Evolutionary conservation across 139 green algal species (phyloP), one percentile per base, ranked within the genome.

Genomic region (Coelastrella sp.): DNA sequence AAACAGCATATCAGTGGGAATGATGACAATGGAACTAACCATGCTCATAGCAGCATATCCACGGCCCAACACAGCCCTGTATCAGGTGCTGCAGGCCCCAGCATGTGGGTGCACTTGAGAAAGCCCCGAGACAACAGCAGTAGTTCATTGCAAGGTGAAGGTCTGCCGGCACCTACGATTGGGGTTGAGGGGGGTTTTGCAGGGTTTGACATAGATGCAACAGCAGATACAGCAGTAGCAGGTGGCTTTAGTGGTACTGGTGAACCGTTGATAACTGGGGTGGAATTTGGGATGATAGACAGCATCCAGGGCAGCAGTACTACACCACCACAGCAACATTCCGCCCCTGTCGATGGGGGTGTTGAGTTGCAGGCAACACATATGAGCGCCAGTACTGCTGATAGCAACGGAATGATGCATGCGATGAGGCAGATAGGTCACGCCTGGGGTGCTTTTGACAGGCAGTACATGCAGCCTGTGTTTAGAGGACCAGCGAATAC

Each of bases 401-500:
- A 4, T 58, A 8, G 47, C 56, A n/a, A 68, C 17, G 17, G 5
- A 56, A 76, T 22, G 59, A 20, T n/a, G n/a, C n/a, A 10, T 17
- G 79, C 57, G 11, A 89, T 92, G 64, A 73, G 60, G 58, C 81
- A 85, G 6, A 32, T 86, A 17, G 77, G 73, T 16, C 64, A 92
- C 19, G 66, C 82, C 80, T 96, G 94, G 94, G 85, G 84, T 64
- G 14, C 19, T 2, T 94, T 96, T 91, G 94, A 96, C 82, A 88
- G 85, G 19, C 60, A 85, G 11, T 89, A 90, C 13, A 94, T 96
- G 92, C 93, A 95, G 89, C 94, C 94, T 5, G 83, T 91, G 17
- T 96, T 96, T 93, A 93, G 94, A 0, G 94, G 94, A 4, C 92
- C 93, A 19, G 84, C 19, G 54, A 84, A 57, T n/a, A n/a, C n/a